Conservation (phyloP, 1,139 yeast species). For the Yamadazyma songkhlaensis region DNA sequence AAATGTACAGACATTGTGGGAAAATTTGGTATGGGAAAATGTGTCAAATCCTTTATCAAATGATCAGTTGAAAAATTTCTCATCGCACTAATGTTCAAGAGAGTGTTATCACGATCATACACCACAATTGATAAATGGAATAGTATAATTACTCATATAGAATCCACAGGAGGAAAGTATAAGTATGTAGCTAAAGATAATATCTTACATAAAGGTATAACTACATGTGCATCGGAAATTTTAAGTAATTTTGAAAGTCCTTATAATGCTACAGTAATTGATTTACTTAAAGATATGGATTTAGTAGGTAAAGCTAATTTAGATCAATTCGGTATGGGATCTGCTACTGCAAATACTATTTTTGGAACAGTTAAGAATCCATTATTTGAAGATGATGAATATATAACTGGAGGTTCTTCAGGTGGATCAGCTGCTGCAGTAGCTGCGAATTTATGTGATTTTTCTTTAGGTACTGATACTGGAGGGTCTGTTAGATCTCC, state of each 20-base stretch:
- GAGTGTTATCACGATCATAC: background rate
- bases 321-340: constrained; percentile 99
- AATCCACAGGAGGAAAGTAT: background rate
- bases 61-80: constrained; percentile 2
- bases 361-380: constrained; percentile 78
- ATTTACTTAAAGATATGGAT: constrained; percentile 42
- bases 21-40: too few relatives aligned
- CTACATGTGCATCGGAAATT: constrained; percentile 75
- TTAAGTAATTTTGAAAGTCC: constrained; percentile 66
- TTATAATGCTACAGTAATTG: constrained; percentile 72
- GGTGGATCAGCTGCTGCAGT: constrained; percentile 97
- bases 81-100: constrained; percentile 2
- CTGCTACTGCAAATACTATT: constrained; percentile 53
- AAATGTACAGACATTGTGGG: constrained; percentile 21
- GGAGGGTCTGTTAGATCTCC: constrained; percentile 96
- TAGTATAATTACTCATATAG: constrained; percentile 6
- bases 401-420: constrained; percentile 85
- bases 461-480: constrained; percentile 85
- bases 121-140: constrained; percentile 11
- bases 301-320: constrained; percentile 85
- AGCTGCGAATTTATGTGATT: constrained; percentile 64
- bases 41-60: background rate
- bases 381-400: constrained; percentile 28
- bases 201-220: constrained; percentile 60
- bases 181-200: constrained; percentile 59